Conservation (phyloP, 371 early-diverging fungal species). For the Zancudomyces culisetae region DNA sequence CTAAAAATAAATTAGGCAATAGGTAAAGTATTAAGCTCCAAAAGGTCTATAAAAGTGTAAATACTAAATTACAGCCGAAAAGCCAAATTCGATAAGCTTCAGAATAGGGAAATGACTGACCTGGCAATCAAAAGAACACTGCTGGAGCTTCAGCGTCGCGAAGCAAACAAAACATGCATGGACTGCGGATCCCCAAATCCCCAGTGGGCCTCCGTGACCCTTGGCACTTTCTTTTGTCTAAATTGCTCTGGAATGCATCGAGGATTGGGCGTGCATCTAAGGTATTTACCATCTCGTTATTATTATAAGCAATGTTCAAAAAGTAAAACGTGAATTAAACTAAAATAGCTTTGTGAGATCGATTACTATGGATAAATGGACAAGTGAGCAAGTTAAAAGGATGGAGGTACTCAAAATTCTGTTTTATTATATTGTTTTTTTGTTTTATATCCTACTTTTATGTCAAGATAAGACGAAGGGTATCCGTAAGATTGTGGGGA, state of each 20-base stretch:
- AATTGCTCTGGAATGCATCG: conserved; percentile 89
- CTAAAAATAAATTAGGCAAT: too few species aligned
- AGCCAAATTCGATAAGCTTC: too few species aligned
- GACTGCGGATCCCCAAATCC: conserved; percentile 66
- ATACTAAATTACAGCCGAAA: too few species aligned
- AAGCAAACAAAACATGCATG: conserved; percentile 54
- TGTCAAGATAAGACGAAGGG: too few species aligned
- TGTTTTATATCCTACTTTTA: too few species aligned
- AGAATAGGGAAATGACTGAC: conserved; percentile 14
- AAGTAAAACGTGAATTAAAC: conserved; percentile 16
- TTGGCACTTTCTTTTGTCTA: conserved; percentile 93
- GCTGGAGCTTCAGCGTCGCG: conserved; percentile 45
- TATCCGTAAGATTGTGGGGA: too few species aligned
- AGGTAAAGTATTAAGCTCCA: too few species aligned
- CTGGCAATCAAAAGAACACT: conserved; percentile 43
- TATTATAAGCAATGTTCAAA: not conserved
- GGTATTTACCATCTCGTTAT: conserved; percentile 11
- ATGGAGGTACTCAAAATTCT: conserved; percentile 81
- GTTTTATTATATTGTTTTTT: too few species aligned
- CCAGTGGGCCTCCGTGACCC: conserved; percentile 87
- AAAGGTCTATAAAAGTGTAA: too few species aligned
- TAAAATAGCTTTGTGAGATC: conserved; percentile 70
- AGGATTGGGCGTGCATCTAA: conserved; percentile 84
- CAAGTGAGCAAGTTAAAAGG: conserved; percentile 73
- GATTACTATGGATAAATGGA: conserved; percentile 96